Conservation (phyloP, 495 filamentous ascomycete species). For the Chlorociboria aeruginascens region DNA sequence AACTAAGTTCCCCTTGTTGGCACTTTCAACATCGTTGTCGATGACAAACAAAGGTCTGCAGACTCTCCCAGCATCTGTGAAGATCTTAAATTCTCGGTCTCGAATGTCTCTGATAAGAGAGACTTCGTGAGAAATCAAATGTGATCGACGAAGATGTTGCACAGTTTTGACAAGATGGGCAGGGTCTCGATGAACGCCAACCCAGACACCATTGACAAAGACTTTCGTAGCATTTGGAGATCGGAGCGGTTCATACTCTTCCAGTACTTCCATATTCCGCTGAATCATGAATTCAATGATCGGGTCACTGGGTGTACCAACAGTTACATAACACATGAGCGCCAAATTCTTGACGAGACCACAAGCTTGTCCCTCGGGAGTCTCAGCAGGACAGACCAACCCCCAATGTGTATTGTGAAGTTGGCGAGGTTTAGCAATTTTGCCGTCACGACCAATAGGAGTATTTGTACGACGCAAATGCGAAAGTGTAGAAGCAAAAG, state of each 20-base stretch:
- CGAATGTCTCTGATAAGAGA: constrained; percentile 90
- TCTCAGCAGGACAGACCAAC: constrained; percentile 93
- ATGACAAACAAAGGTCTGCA: constrained; percentile 88
- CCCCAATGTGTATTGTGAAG: constrained; percentile 99
- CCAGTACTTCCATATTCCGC: constrained; percentile 87
- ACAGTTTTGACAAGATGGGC: constrained; percentile 68
- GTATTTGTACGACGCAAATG: constrained; percentile 96
- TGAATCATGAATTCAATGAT: constrained; percentile 92
- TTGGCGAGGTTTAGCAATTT: constrained; percentile 95
- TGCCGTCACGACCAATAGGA: constrained; percentile 92
- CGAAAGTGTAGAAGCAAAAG: constrained; percentile 89
- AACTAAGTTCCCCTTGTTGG: constrained; percentile 63
- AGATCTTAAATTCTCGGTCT: constrained; percentile 96
- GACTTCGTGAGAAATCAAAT: constrained; percentile 75
- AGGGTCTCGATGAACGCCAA: constrained; percentile 79
- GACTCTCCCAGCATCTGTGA: constrained; percentile 91
- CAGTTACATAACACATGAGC: constrained; percentile 95
- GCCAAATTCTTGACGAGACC: constrained; percentile 97
- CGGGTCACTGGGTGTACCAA: constrained; percentile 78
- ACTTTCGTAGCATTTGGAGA: constrained; percentile 93
- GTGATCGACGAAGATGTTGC: constrained; percentile 55
- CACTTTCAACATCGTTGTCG: constrained; percentile 57
- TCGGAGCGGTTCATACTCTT: constrained; percentile 84
- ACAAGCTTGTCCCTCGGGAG: constrained; percentile 96
- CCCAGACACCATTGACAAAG: constrained; percentile 97